Evolutionary conservation across 2,329 filamentous ascomycete species (phyloP), one percentile per base, ranked within the genome.

Genomic region (Aspergillus aculeatinus): DNA sequence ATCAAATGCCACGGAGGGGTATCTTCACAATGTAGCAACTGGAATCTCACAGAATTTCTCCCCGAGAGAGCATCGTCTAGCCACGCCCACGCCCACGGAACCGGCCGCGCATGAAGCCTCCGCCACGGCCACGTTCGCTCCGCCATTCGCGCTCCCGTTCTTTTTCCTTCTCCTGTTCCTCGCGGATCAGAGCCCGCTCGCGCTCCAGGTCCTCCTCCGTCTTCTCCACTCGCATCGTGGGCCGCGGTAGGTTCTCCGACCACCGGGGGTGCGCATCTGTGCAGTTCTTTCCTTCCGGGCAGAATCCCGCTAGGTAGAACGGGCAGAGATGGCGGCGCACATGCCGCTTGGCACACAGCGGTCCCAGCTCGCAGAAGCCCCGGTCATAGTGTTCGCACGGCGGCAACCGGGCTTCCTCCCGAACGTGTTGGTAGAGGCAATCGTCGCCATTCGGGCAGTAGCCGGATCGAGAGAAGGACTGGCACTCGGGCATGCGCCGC

Each of bases 361-460:
- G 92, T 0, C 95, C 95, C 10, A 98, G 83, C 19, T 92, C 91
- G 71, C 95, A 99, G 80, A 98, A 98, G 2, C 95, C 95, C 67
- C 89, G 88, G 63, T 97, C 92, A 80, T 97, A 99, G 77, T 96
- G 91, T 65, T 92, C 91, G 70, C 92, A 96, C 1, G 90, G 87
- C 27, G 87, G 91, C 68, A 91, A 81, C 71, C 91, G 88, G 62
- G 89, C 87, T 73, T 91, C 85, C 53, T 92, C 90, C 70, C 95
- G 91, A 69, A 96, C 90, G 78, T 96, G 92, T 51, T 96, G 87
- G 75, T 96, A 96, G 5, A 96, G 82, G 72, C 95, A 99, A 79
- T 99, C 95, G 76, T 98, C 94, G 67, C 94, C 95, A 78, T 97
- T 96, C 64, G 90, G 91, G 79, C 95, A 99, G 76, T 96, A 97